Conservation (phyloP, 148 eudicot genomes). For the Spergularia marina region DNA sequence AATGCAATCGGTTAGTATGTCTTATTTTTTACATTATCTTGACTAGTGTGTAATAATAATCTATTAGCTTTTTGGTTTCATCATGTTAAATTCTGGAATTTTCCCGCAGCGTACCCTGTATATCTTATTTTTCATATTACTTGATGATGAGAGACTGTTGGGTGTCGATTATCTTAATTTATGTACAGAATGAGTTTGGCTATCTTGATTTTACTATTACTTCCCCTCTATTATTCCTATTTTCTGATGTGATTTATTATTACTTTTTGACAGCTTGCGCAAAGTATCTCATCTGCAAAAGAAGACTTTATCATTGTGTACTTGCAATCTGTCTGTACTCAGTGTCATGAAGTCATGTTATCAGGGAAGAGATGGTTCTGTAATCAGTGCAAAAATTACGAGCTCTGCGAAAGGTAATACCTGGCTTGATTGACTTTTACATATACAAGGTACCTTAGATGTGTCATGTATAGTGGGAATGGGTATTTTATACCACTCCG, state of each 20-base stretch:
- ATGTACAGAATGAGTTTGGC: not conserved
- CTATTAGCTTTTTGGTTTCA: not conserved
- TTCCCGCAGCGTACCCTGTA: not conserved
- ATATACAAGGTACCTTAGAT: not conserved
- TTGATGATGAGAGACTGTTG: not conserved
- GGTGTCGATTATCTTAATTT: not conserved
- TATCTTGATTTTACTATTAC: not conserved
- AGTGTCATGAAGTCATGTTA: constrained; percentile 66
- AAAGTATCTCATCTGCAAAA: constrained; percentile 50
- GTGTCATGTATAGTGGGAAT: not conserved
- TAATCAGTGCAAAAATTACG: constrained; percentile 59
- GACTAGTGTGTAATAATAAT: not conserved
- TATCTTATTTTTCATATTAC: not conserved
- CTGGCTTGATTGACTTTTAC: constrained; percentile 6
- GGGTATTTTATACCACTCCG: too few relatives aligned
- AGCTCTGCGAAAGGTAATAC: constrained; percentile 65
- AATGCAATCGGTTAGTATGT: constrained; percentile 67
- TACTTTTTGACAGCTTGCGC: constrained; percentile 49
- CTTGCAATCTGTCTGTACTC: constrained; percentile 59
- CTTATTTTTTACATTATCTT: not conserved
- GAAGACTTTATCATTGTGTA: constrained; percentile 73
- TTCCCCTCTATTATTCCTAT: not conserved
- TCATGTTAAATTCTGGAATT: constrained; percentile 1
- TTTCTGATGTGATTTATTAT: not conserved
- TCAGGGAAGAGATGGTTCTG: constrained; percentile 74